A percentile compares a stretch with the other conserved stretches of the same genome.
Evolutionary conservation across 1,139 yeast genomes (phyloP).

Genomic region (Saccharomyces hybrid): DNA sequence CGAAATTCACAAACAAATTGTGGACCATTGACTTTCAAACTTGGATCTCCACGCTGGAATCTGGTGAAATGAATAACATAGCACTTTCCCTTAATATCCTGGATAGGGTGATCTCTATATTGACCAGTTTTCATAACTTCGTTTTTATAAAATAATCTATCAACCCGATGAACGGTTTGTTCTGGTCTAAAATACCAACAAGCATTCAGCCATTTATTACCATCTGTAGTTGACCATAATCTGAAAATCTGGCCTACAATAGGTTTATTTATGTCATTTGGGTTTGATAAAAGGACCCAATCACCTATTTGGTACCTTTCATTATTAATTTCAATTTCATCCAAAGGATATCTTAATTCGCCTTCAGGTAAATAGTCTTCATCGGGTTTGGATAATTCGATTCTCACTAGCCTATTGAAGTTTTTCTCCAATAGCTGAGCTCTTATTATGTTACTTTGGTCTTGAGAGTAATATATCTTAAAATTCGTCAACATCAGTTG

Average conservation of each 20-base stretch:
- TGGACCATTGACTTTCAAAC: constrained; percentile 68
- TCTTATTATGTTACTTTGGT: constrained; percentile 48
- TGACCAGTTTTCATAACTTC: constrained; percentile 97
- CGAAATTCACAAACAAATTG: constrained; percentile 92
- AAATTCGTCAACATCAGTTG: constrained; percentile 68
- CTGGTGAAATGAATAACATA: constrained; percentile 91
- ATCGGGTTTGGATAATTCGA: constrained; percentile 76
- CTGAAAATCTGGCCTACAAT: constrained; percentile 90
- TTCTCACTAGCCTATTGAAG: constrained; percentile 53
- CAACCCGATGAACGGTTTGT: constrained; percentile 90
- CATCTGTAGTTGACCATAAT: constrained; percentile 78
- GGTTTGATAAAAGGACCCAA: constrained; percentile 84
- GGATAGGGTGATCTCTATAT: constrained; percentile 85
- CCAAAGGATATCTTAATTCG: constrained; percentile 69
- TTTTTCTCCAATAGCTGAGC: constrained; percentile 54
- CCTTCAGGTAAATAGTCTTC: constrained; percentile 64
- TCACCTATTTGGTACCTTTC: constrained; percentile 80
- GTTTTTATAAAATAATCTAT: constrained; percentile 79
- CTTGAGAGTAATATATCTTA: constrained; percentile 54
- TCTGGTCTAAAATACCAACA: constrained; percentile 98
- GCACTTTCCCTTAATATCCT: constrained; percentile 86
- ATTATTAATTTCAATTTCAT: constrained; percentile 63
- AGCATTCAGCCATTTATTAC: constrained; percentile 79
- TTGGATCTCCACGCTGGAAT: constrained; percentile 93
- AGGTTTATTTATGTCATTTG: constrained; percentile 81